Evolutionary conservation across 192 early-diverging fungal species (phyloP).

Genomic region (Linnemannia elongata): DNA sequence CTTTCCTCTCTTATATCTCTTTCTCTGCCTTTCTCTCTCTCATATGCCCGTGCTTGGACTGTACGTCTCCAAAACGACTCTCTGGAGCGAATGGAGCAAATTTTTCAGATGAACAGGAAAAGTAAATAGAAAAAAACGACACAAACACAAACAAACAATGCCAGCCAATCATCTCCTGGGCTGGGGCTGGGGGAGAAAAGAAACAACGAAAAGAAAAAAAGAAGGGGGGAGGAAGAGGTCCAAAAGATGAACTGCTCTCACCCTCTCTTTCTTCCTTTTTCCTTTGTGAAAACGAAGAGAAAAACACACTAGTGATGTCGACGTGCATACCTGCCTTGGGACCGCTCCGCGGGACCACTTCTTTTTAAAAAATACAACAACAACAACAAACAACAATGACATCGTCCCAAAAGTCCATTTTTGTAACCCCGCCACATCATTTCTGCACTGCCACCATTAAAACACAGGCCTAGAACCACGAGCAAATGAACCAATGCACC

Average conservation of each 20-base stretch:
- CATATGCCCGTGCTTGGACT: too few relatives aligned
- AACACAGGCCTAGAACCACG: background rate
- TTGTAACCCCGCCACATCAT: background rate
- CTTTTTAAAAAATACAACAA: too few relatives aligned
- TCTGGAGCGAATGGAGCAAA: too few relatives aligned
- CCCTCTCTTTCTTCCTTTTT: background rate
- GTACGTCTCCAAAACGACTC: too few relatives aligned
- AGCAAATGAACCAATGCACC: too few relatives aligned
- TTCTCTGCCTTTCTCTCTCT: too few relatives aligned
- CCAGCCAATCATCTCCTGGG: too few relatives aligned
- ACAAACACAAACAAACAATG: background rate
- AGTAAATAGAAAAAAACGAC: background rate
- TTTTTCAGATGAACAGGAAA: background rate
- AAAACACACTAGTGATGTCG: constrained; percentile 14
- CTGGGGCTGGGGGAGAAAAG: too few relatives aligned
- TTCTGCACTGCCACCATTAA: background rate
- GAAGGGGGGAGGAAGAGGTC: background rate
- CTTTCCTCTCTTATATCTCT: background rate
- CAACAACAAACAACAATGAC: background rate
- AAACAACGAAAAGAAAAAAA: background rate
- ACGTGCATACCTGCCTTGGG: background rate
- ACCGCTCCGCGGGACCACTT: background rate
- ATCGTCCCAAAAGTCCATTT: constrained; percentile 18
- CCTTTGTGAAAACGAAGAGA: background rate
- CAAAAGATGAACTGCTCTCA: too few relatives aligned